Evolutionary conservation across 108 stramenopile genomes (phyloP).

Genomic region (Asterionellopsis glacialis): DNA sequence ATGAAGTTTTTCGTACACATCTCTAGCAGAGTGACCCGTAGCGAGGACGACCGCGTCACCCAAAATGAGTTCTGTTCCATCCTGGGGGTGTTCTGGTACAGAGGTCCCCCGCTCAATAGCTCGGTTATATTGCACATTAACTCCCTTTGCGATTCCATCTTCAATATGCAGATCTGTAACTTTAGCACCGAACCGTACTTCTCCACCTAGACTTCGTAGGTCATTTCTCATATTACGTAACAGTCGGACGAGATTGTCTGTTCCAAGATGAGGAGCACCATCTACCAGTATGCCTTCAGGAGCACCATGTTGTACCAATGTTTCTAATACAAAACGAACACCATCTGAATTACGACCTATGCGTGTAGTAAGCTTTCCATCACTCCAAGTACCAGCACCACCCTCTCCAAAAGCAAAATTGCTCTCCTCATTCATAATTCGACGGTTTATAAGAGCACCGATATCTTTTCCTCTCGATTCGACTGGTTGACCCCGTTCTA

Average conservation of each 20-base stretch:
- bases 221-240: conserved; percentile 72
- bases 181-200: conserved; percentile 78
- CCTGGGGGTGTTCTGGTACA: conserved; percentile 4
- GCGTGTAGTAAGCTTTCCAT: conserved; percentile 94
- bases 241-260: conserved; percentile 87
- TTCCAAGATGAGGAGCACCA: conserved; percentile 92
- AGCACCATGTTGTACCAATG: conserved; percentile 85
- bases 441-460: conserved; percentile 78
- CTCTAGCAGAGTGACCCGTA: conserved; percentile 90
- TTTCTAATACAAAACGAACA: conserved; percentile 77
- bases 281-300: conserved; percentile 81
- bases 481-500: conserved; percentile 92
- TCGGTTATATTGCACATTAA: conserved; percentile 22
- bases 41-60: conserved; percentile 85
- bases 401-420: conserved; percentile 96
- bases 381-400: conserved; percentile 95
- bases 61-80: conserved; percentile 13
- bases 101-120: conserved; percentile 18
- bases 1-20: conserved; percentile 84
- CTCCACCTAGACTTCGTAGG: conserved; percentile 61
- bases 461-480: conserved; percentile 88
- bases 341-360: conserved; percentile 82
- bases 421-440: conserved; percentile 49
- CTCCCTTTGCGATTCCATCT: conserved; percentile 39
- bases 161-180: conserved; percentile 54